Conservation (phyloP, 495 filamentous ascomycete species). For the Lasiosphaeris hirsuta region DNA sequence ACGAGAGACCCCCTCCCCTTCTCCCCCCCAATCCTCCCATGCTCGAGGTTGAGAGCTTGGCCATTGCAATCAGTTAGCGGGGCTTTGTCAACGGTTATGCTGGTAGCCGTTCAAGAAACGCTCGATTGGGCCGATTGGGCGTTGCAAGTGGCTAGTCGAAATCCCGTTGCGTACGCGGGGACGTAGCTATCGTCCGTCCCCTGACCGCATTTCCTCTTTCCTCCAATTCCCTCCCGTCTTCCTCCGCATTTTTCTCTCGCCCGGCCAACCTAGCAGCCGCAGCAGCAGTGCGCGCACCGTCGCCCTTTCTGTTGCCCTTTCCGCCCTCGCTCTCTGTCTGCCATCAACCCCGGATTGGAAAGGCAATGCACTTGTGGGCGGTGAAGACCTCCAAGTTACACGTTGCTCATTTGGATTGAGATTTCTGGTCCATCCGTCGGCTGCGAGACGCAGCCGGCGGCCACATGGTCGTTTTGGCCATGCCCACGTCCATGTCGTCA, state of each 20-base stretch:
- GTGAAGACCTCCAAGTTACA: background rate
- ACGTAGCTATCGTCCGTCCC: background rate
- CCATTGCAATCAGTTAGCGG: no score
- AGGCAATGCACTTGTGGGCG: background rate
- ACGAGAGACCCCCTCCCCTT: no score
- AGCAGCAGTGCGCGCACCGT: background rate
- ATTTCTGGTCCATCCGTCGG: background rate
- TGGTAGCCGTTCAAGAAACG: no score
- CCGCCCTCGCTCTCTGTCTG: no score
- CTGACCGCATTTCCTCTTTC: background rate
- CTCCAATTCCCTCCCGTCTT: background rate
- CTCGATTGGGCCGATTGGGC: no score
- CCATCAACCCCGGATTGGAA: no score
- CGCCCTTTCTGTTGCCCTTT: background rate
- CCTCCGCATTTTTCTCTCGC: background rate
- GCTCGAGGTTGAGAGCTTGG: background rate
- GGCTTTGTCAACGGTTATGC: background rate
- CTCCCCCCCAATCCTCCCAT: no score
- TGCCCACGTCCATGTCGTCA: no score
- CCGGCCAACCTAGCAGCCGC: no score
- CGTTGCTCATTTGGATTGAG: background rate
- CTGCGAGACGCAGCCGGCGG: background rate
- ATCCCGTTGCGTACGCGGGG: background rate
- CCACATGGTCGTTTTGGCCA: slow-evolving; percentile 3
- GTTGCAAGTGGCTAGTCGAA: no score